Conservation (phyloP, 2,329 filamentous ascomycete genomes). For the Paecilomyces formosus region DNA sequence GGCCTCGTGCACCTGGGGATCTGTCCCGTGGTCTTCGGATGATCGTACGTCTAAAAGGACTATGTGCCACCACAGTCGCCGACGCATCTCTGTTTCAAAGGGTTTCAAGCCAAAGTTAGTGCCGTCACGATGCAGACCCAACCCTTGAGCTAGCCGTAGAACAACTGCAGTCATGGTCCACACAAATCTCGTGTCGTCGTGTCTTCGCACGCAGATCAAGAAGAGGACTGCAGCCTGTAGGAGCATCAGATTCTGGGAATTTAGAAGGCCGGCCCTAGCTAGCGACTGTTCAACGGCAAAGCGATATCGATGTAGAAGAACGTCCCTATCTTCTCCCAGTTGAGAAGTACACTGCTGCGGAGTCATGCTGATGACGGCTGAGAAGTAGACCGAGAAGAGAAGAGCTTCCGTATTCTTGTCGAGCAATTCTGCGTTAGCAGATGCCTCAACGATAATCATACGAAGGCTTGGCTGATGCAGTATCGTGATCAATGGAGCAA, state of each 20-base stretch:
- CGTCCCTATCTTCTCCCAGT: constrained; percentile 46
- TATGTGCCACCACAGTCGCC: constrained; percentile 47
- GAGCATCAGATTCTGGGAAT: constrained; percentile 54
- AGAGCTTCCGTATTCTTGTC: constrained; percentile 49
- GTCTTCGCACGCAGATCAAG: constrained; percentile 42
- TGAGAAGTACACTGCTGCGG: constrained; percentile 33
- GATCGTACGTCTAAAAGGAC: constrained; percentile 41
- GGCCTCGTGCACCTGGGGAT: constrained; percentile 35
- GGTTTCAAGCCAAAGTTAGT: constrained; percentile 39
- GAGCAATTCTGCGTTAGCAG: constrained; percentile 42
- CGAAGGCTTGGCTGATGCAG: constrained; percentile 50
- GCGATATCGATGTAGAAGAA: constrained; percentile 49
- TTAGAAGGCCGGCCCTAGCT: constrained; percentile 55
- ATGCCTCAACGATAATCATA: constrained; percentile 44
- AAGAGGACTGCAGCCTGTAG: constrained; percentile 58
- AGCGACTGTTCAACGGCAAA: constrained; percentile 58
- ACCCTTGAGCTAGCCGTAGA: constrained; percentile 34
- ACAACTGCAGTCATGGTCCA: constrained; percentile 37
- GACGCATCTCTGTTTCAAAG: constrained; percentile 47
- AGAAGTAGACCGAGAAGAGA: constrained; percentile 57
- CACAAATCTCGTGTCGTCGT: constrained; percentile 35
- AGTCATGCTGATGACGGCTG: constrained; percentile 39
- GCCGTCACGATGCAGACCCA: constrained; percentile 47
- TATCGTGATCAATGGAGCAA: constrained; percentile 55
- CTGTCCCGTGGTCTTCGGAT: constrained; percentile 44